phyloP scores from a whole-genome alignment of 2,329 filamentous ascomycete genomes.

The Talaromyces sp. region DNA sequence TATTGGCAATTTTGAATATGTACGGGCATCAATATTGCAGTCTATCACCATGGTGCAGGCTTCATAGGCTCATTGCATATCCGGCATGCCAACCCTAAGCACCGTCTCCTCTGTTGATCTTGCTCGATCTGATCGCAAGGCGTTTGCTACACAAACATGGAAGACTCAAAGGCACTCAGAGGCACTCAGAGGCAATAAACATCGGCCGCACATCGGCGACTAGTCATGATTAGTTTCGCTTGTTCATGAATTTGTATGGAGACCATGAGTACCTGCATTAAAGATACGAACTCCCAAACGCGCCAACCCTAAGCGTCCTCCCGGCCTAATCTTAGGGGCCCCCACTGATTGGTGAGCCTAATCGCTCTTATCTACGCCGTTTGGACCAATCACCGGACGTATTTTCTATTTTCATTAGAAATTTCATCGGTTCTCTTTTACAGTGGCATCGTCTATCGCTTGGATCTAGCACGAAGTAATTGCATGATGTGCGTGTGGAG shows the following conservation, averaged over 20 bases:
- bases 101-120: not conserved
- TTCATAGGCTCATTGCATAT: not conserved
- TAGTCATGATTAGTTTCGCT: not conserved
- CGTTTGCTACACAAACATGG: not conserved
- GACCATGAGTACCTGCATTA: not conserved
- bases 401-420: constrained; percentile 9
- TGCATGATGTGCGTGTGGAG: not conserved
- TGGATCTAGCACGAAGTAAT: not conserved
- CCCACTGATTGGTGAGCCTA: constrained; percentile 11
- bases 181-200: not conserved
- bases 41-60: not conserved
- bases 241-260: not conserved
- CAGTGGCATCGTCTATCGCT: not conserved
- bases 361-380: constrained; percentile 17
- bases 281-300: constrained; percentile 2
- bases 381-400: constrained; percentile 12
- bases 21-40: not conserved
- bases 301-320: not conserved
- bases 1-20: constrained; percentile 9
- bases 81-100: not conserved
- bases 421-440: not conserved
- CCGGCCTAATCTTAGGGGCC: not conserved
- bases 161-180: not conserved
- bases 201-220: not conserved
- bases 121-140: not conserved